Percentiles rank a stretch among this genome's conserved stretches.
Conservation (phyloP, 768 basidiomycete species). For the Chalciporus sphaerocephalus region DNA sequence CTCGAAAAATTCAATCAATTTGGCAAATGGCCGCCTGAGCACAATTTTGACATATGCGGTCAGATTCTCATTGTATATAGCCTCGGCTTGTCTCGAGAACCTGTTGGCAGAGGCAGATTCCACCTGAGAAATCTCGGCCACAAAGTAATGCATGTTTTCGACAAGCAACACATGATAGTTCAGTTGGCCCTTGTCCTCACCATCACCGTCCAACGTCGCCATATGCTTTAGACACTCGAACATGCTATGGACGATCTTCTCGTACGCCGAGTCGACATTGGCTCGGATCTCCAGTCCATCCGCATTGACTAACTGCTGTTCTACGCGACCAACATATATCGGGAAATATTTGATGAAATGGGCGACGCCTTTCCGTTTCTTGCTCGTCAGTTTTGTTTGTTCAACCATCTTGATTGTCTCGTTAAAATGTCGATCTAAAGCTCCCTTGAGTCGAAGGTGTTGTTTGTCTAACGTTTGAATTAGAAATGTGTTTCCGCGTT, state of each 20-base stretch:
- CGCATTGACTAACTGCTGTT: slow-evolving; percentile 75
- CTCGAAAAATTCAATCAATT: slow-evolving; percentile 91
- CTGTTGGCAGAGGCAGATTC: slow-evolving; percentile 56
- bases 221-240: slow-evolving; percentile 92
- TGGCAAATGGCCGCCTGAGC: slow-evolving; percentile 79
- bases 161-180: slow-evolving; percentile 95
- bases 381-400: slow-evolving; percentile 84
- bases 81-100: slow-evolving; percentile 71
- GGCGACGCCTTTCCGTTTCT: slow-evolving; percentile 88
- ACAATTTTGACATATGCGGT: slow-evolving; percentile 82
- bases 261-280: slow-evolving; percentile 78
- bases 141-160: slow-evolving; percentile 96
- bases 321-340: slow-evolving; percentile 76
- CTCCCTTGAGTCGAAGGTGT: slow-evolving; percentile 66
- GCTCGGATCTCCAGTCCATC: slow-evolving; percentile 74
- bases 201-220: slow-evolving; percentile 91
- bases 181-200: slow-evolving; percentile 93
- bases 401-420: slow-evolving; percentile 88
- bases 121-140: slow-evolving; percentile 73
- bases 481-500: slow-evolving; percentile 71
- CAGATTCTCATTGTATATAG: slow-evolving; percentile 87
- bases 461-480: slow-evolving; percentile 78
- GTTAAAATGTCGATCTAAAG: slow-evolving; percentile 72
- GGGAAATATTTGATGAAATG: slow-evolving; percentile 94
- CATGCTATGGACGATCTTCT: slow-evolving; percentile 84